Conservation (phyloP, 345 rosid species). For the Xanthoceras sorbifolium region DNA sequence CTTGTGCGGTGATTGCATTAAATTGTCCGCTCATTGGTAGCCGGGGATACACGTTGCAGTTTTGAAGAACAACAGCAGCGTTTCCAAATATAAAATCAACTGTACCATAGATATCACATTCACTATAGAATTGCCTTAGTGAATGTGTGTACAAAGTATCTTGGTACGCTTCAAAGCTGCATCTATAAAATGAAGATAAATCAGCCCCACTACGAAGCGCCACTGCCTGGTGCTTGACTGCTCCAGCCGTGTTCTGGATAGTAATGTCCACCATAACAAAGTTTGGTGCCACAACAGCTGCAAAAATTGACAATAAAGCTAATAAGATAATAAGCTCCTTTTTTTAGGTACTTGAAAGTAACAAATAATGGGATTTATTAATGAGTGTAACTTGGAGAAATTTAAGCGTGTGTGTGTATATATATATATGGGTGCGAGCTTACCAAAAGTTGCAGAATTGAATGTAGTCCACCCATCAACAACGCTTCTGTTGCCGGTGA, state of each 20-base stretch:
- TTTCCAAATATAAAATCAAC: constrained; percentile 94
- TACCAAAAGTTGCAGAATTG: constrained; percentile 87
- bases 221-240: constrained; percentile 83
- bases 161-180: constrained; percentile 89
- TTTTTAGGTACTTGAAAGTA: neutral
- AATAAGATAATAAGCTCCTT: neutral
- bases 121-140: constrained; percentile 77
- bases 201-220: constrained; percentile 77
- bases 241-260: constrained; percentile 85
- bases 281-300: constrained; percentile 79
- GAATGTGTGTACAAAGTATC: constrained; percentile 84
- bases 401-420: neutral
- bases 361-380: neutral
- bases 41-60: constrained; percentile 73
- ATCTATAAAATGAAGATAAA: constrained; percentile 70
- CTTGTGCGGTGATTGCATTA: constrained; percentile 91
- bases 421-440: constrained; percentile 16
- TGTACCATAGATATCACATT: constrained; percentile 85
- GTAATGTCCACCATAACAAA: constrained; percentile 84
- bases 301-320: neutral
- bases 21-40: constrained; percentile 71
- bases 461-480: constrained; percentile 90
- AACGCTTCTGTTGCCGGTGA: constrained; percentile 81
- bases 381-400: neutral
- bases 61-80: constrained; percentile 79